A percentile compares a stretch with the other conserved stretches of the same genome.
Evolutionary conservation across 2,329 filamentous ascomycete species (phyloP).

Genomic region (Aspergillus bombycis): DNA sequence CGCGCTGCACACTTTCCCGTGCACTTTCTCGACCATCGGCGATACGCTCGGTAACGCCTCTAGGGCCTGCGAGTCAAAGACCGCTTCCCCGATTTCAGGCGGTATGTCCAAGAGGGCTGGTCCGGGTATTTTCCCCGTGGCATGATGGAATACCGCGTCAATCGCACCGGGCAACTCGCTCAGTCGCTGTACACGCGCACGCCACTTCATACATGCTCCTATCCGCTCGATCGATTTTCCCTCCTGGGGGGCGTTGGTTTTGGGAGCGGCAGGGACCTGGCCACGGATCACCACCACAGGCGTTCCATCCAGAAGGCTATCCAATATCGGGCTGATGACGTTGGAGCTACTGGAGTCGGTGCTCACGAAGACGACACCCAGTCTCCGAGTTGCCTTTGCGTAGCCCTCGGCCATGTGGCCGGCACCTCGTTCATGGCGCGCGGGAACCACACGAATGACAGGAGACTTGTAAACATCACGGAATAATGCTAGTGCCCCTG

Average conservation of each 20-base stretch:
- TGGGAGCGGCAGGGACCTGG: background rate
- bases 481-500: background rate
- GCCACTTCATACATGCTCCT: background rate
- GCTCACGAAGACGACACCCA: background rate
- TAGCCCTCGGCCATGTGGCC: constrained; percentile 10
- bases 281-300: background rate
- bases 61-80: background rate
- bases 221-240: background rate
- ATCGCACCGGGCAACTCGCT: background rate
- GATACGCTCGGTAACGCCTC: background rate
- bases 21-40: background rate
- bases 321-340: background rate
- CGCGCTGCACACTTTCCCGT: background rate
- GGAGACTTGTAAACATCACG: background rate
- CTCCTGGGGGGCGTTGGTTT: too few species aligned
- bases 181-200: background rate
- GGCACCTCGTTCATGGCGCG: constrained; percentile 5
- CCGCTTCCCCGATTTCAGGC: background rate
- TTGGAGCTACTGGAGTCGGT: background rate
- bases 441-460: background rate
- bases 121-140: background rate
- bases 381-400: background rate
- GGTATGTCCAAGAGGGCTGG: background rate
- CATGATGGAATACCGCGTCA: background rate
- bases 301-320: background rate